Evolutionary conservation across 257 asterid species (phyloP).

Genomic region (Ballota nigra): DNA sequence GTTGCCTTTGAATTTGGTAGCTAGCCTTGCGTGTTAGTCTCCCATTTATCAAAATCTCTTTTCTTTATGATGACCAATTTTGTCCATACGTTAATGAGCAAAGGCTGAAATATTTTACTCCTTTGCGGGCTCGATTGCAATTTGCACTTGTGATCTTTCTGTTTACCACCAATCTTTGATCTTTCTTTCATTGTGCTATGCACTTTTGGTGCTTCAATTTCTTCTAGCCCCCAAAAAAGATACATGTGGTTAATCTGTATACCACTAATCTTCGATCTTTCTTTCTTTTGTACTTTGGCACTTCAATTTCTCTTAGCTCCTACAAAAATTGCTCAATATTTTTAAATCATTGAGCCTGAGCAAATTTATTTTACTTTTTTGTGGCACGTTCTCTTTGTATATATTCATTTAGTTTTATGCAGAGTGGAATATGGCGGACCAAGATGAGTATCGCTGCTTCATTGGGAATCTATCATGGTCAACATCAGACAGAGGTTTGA

Average conservation of each 20-base stretch:
- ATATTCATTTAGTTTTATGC: conserved; percentile 12
- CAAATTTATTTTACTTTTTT: conserved; percentile 1
- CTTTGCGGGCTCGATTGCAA: neutral
- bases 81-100: neutral
- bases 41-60: neutral
- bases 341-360: neutral
- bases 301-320: neutral
- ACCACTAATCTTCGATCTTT: neutral
- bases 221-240: neutral
- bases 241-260: neutral
- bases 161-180: neutral
- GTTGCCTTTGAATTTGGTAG: neutral
- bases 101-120: neutral
- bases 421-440: conserved; percentile 44
- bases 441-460: conserved; percentile 59
- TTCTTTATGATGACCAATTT: neutral
- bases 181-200: neutral
- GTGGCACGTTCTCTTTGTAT: neutral
- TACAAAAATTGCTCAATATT: neutral
- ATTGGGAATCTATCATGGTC: conserved; percentile 60
- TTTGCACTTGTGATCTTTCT: neutral
- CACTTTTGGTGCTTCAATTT: neutral
- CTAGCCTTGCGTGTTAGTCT: neutral
- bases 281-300: neutral
- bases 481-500: conserved; percentile 52